A percentile compares a stretch with the other conserved stretches of the same genome.
These are phyloP conservation scores for Microbotryum silenes-acaulis DNA, from an alignment of 1,284 basidiomycete genomes.

Conservation along the genomic window DNA sequence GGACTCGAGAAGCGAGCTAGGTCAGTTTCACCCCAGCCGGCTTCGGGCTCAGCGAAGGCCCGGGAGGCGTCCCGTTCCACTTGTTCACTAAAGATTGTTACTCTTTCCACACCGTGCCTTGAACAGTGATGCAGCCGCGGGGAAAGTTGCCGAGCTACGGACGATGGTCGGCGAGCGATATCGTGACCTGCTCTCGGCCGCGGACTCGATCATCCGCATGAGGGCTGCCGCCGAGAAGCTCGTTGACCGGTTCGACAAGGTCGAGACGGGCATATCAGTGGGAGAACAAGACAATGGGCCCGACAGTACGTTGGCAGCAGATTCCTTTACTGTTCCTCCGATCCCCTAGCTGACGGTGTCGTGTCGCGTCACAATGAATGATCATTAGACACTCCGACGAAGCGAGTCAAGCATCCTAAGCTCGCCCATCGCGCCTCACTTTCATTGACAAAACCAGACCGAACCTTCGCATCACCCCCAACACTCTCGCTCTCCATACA, in stretches of 20 bases:
- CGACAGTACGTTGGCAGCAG: too few species aligned
- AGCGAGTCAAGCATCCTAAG: neutral
- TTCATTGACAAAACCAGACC: neutral
- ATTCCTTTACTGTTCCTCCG: too few species aligned
- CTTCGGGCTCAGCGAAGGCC: too few species aligned
- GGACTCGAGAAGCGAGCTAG: slow-evolving; percentile 31
- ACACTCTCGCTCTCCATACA: slow-evolving; percentile 29
- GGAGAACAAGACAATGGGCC: neutral
- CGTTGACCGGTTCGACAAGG: slow-evolving; percentile 25
- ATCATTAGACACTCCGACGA: slow-evolving; percentile 7
- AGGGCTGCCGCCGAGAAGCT: slow-evolving; percentile 28
- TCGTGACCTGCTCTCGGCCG: slow-evolving; percentile 82
- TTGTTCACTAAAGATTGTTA: neutral
- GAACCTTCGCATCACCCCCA: slow-evolving; percentile 13
- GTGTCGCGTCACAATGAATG: too few species aligned
- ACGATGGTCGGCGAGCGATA: slow-evolving; percentile 96
- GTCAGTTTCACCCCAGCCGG: slow-evolving; percentile 1
- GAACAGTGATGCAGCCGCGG: slow-evolving; percentile 26
- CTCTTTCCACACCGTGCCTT: neutral
- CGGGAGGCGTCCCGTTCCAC: neutral
- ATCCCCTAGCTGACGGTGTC: neutral
- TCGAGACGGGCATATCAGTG: slow-evolving; percentile 8
- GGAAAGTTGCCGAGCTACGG: slow-evolving; percentile 61
- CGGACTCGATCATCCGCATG: slow-evolving; percentile 43
- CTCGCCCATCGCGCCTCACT: neutral